These are phyloP conservation scores for Saccharomycopsis capsularis DNA, from an alignment of 805 yeast genomes.

Conservation along the genomic window DNA sequence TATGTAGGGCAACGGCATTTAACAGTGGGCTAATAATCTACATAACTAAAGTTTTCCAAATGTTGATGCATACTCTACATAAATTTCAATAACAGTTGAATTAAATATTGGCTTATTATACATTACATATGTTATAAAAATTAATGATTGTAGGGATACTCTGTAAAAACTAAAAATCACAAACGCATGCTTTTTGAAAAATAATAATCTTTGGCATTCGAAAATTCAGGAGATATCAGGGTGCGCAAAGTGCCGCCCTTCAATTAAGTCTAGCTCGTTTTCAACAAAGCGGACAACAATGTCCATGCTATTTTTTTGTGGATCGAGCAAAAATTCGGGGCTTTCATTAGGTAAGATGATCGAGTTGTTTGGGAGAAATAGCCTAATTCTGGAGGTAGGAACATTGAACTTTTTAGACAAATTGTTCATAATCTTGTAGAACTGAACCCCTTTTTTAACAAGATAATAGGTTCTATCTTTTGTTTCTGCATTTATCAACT, in stretches of 20 bases:
- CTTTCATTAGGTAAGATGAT: neutral
- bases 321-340: neutral
- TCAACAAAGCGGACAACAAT: neutral
- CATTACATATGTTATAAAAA: too few species aligned
- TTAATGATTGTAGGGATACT: too few species aligned
- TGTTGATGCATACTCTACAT: too few species aligned
- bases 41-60: too few species aligned
- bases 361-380: neutral
- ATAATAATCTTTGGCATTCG: too few species aligned
- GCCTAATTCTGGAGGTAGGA: neutral
- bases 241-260: neutral
- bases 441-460: neutral
- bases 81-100: too few species aligned
- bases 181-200: too few species aligned
- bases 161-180: too few species aligned
- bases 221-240: too few species aligned
- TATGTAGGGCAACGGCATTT: too few species aligned
- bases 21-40: too few species aligned
- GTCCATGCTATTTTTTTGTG: neutral
- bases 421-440: neutral
- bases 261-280: neutral
- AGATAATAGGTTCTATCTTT: neutral
- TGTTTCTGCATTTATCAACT: neutral
- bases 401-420: neutral
- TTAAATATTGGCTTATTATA: too few species aligned